Conservation (phyloP, 2,329 filamentous ascomycete genomes). For the Exophiala sp. region DNA sequence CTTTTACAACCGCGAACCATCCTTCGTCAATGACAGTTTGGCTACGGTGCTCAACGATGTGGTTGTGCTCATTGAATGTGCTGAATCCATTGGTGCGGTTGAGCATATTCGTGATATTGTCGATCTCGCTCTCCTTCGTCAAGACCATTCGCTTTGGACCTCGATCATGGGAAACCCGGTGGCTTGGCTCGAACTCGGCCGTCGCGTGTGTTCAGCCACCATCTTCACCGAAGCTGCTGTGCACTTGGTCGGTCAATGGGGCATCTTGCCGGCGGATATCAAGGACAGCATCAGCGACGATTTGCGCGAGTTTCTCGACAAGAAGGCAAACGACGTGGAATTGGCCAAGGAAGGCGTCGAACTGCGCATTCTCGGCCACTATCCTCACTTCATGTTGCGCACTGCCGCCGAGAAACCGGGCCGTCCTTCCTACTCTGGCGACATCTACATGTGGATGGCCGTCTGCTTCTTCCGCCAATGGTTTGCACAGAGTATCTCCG, state of each 20-base stretch:
- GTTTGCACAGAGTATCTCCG: conserved; percentile 39
- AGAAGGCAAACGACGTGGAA: conserved; percentile 29
- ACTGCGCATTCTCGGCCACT: conserved; percentile 30
- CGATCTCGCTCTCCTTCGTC: conserved; percentile 44
- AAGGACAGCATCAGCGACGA: conserved; percentile 23
- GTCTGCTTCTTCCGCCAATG: conserved; percentile 45
- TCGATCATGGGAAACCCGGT: conserved; percentile 41
- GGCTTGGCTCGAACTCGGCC: conserved; percentile 43
- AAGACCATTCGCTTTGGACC: conserved; percentile 43
- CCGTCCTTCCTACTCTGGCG: conserved; percentile 42
- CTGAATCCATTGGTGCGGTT: conserved; percentile 44
- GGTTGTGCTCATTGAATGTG: conserved; percentile 40
- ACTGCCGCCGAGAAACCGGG: conserved; percentile 32
- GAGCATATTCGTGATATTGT: conserved; percentile 41
- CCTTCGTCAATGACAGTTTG: conserved; percentile 39
- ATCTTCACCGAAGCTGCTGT: conserved; percentile 35
- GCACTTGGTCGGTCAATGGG: conserved; percentile 34
- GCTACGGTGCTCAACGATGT: conserved; percentile 37
- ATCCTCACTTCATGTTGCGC: conserved; percentile 37
- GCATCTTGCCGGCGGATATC: conserved; percentile 19
- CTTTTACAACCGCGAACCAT: conserved; percentile 42
- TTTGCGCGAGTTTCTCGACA: conserved; percentile 27
- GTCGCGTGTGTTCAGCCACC: conserved; percentile 42
- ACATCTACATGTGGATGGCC: conserved; percentile 49
- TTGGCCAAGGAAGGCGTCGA: conserved; percentile 30